Evolutionary conservation across 306 rosid genomes (phyloP), one percentile per base, ranked within the genome.

Genomic region (Trifolium subterraneum): DNA sequence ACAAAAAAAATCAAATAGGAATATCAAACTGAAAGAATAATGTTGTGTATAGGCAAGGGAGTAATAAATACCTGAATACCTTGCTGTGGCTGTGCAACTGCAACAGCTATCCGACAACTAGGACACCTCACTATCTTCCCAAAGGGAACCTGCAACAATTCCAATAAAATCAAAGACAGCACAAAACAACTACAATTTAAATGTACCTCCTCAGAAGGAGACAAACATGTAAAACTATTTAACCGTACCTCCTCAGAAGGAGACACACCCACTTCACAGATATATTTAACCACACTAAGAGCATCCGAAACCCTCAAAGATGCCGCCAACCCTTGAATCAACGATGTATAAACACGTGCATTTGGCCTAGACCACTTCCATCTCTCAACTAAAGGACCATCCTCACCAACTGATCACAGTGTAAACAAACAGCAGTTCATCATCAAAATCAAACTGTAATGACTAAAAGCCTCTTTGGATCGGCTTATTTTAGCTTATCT

Each of bases 301-400:
- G 99, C 96, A 73, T 94, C 99, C 31, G 99, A 91, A 81, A 94
- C 97, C 86, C 90, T 88, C 76, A 90, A 45, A 33, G 88, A 90
- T 15, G 89, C 85, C 23, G 98, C 93, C 68, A 92, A 92, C 75
- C 96, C 96, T 76, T 86, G 88, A 87, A 92, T 84, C 68, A 92
- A 76, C 56, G 82, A 12, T 10, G 90, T 68, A 38, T 92, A 90
- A 45, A 87, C 87, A 45, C 73, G 58, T 16, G 87, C 88, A 77
- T 92, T 90, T 11, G 96, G 98, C 86, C 96, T 87, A 5, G 95
- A 82, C 99, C 99, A 94, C 86, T 74, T 82, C 99, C 97, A 94
- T 75, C 83, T 81, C 86, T 85, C 91, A 73, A 70, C 76, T 73
- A 78, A 35, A 61, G 91, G 33, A 23, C 80, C 91, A 68, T 60